Evolutionary conservation across 164 flowering plant genomes (phyloP), one percentile per base, ranked within the genome.

Genomic region (Tetracentron sinense): DNA sequence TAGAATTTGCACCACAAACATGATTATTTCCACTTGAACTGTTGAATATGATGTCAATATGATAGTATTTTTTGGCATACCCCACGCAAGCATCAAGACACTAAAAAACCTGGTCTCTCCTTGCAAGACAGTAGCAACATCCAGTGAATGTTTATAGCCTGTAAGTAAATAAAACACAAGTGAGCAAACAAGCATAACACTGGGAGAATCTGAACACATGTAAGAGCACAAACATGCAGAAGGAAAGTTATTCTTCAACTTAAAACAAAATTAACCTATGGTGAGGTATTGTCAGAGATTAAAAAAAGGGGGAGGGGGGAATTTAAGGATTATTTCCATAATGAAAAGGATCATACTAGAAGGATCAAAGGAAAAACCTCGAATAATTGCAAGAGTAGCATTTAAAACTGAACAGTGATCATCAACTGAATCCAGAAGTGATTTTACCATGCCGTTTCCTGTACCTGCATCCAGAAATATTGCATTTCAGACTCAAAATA

Each of bases 21-120:
- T 44, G 0, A 2, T 4, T 61, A 47, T 35, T 28, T 54, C 22
- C 7, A 30, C 16, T 15, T 46, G 17, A 46, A 12, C 11, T 6
- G 19, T 31, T 19, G n/a, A n/a, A n/a, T n/a, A n/a, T n/a, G n/a
- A 17, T 8, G 25, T 31, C 7, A 23, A 48, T 47, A 42, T 30
- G 42, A 47, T 14, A 42, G n/a, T 42, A 16, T 57, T 56, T 56
- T 50, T 28, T 15, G n/a, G 16, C 69, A 57, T 90, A 95, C 99
- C 99, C 99, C 99, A 95, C 38, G 99, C 86, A 78, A 95, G 94
- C 97, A 90, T 95, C 80, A 95, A 77, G 60, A 95, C 84, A 60
- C 97, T 89, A 58, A 84, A 90, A 72, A 79, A 89, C 66, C 65
- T 85, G 56, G 82, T 86, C 60, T 82, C 76, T 61, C 85, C 90